Base-by-base conservation (phyloP, 108 stramenopile species). In the Cylindrotheca fusiformis region DNA sequence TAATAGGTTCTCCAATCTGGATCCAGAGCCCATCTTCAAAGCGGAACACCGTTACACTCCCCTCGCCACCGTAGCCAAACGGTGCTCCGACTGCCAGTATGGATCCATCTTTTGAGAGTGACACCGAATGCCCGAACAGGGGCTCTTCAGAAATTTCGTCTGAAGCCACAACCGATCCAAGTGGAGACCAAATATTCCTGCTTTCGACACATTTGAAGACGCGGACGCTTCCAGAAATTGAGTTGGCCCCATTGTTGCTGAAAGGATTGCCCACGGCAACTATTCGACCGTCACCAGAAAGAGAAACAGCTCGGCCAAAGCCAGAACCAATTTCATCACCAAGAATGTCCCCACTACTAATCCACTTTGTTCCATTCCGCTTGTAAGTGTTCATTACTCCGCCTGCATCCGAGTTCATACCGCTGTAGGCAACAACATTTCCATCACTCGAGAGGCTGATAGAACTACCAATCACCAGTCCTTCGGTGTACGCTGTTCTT, bases 201-300 rank as follows among this genome's bases (percentile, higher is more conserved):
- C 36, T 6, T 41, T 41, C 10, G 36, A 14, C 36, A 41, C 25
- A 50, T n/a, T 63, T 41, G 29, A 57, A 78, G 4, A 68, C 49
- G 31, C 27, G 32, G 29, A 74, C 69, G 3, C 33, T 41, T 22
- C 73, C 78, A 6, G 71, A 30, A 22, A 47, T 74, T 6, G 46
- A 25, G 63, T 30, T 71, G 69, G 51, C 65, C 70, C 6, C 29
- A 26, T 48, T 69, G 55, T 14, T 44, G 8, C 29, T 28, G 22
- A n/a, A 44, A 18, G 0, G 63, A 22, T 36, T 72, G 14, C 68
- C 75, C 8, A 74, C 62, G 6, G 68, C 80, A 36, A 81, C 20
- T 24, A 69, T 32, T 2, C 2, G 64, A 17, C 80, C 80, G 28
- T 81, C 68, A 6, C 36, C 60, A 5, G 65, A 59, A 27, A 81